Base-by-base conservation (phyloP, 1,284 basidiomycete species). In the Chiua sp. region DNA sequence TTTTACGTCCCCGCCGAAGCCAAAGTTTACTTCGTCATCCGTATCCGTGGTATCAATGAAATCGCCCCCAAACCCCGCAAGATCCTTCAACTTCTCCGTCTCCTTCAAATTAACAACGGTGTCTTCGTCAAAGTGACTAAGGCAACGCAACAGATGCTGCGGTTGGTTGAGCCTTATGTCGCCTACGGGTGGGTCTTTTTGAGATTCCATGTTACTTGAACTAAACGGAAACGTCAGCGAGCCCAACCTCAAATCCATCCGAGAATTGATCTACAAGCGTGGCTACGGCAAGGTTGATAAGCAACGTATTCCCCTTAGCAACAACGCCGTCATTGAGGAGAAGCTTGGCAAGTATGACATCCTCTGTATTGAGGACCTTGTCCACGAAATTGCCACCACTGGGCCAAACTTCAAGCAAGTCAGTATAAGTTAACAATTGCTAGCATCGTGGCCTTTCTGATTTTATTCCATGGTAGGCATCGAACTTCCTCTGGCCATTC, bases 21-120 rank as follows among this genome's bases (percentile, higher is more conserved):
- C 69, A 99, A 98, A 83, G 92, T 99, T 60, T 97, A 93, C 87
- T 98, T 99, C 72, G 98, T 99, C 69, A 82, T 99, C 73, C 93
- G 97, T 81, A 96, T 98, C 74, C 91, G 94, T 77, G 95, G 97
- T 98, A 96, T 99, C 85, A 98, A 97, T 82, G 96, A 98, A 79
- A 97, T 99, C 76, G 95, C 97, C 62, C 97, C 97, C 65, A 99
- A 99, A 83, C 98, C 97, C 72, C 92, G 96, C 79, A 99, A 99
- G 87, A 98, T 99, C 77, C 82, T 99, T 74, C 97, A 99, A 79
- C 91, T 99, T 66, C 92, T 99, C 76, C 95, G 97, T 73, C 90
- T 99, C 64, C 90, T 98, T 69, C 98, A 99, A 80, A 99, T 99
- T 86, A 99, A 99, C 91, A 98, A 98, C 77, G 98, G 97, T 81